These are phyloP conservation scores for Solanum ossicruentum DNA, from an alignment of 257 asterid species.

Conservation along the genomic window DNA sequence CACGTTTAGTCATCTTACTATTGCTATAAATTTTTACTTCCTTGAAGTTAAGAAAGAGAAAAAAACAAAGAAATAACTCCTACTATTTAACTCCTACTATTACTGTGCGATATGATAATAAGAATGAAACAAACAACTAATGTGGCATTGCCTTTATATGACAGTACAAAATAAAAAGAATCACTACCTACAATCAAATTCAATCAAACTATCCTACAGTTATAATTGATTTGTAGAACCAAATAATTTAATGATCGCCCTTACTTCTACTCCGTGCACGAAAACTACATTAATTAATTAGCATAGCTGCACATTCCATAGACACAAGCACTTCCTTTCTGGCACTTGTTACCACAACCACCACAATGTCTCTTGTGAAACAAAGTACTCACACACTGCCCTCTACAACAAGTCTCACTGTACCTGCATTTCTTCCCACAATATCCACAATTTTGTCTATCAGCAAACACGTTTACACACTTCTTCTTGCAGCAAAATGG, in stretches of 20 bases:
- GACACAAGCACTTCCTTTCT: constrained; percentile 25
- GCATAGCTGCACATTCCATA: constrained; percentile 69
- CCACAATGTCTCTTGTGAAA: constrained; percentile 45
- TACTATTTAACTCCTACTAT: too few relatives aligned
- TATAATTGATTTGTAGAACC: neutral
- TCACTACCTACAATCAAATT: neutral
- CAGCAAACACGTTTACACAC: constrained; percentile 34
- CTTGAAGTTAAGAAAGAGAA: too few relatives aligned
- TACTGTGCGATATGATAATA: too few relatives aligned
- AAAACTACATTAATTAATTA: neutral
- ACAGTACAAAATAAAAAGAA: neutral
- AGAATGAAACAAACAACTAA: too few relatives aligned
- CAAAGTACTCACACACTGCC: constrained; percentile 40
- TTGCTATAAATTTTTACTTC: too few relatives aligned
- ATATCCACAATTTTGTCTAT: constrained; percentile 43
- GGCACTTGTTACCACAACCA: constrained; percentile 42
- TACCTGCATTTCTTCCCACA: constrained; percentile 50
- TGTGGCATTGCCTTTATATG: too few relatives aligned
- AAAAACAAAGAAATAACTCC: too few relatives aligned
- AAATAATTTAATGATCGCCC: neutral
- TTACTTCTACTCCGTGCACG: neutral
- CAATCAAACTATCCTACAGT: too few relatives aligned
- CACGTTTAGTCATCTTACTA: too few relatives aligned
- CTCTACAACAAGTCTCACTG: constrained; percentile 52
- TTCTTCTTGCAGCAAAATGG: constrained; percentile 53